Base-by-base conservation (phyloP, 1,284 basidiomycete genomes). In the Microbotryomycetes sp. region DNA sequence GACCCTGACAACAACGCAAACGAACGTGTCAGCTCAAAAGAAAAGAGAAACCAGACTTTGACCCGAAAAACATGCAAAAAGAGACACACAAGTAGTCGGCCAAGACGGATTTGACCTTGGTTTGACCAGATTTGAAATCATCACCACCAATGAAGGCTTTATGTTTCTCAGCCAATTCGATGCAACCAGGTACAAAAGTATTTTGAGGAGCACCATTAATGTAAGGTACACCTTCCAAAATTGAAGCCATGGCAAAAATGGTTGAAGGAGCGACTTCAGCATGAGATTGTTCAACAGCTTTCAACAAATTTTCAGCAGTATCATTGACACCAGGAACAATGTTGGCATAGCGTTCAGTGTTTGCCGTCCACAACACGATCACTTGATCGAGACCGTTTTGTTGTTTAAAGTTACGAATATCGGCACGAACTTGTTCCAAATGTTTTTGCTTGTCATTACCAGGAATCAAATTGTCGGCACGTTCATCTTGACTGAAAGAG, bases 201-300 rank as follows among this genome's bases (percentile, higher is more conserved):
- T 98, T 98, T 82, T 98, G 94, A 23, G 94, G 94, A 26, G 93
- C 92, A 58, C 94, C 94, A 74, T 97, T 98, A 77, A 98, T 85
- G 82, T 94, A 97, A 30, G 94, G 92, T 71, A 86, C 86, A 64
- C 88, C 88, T 79, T 97, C 94, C 69, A 97, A 87, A 76, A 98
- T 97, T 32, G 92, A 84, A 5, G 93, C 94, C 65, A 97, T 87
- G 32, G 93, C 94, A 74, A 97, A 98, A 72, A 97, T 77, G 61
- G 92, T 94, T 60, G 91, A 96, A 6, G 96, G 94, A 15, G 93
- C 92, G 22, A 97, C 87, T 77, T 98, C 94, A 19, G 83, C 80
- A 80, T 97, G 93, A 47, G 89, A 92, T 26, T 77, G 67, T 77
- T 88, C 84, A 80, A 98, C 90, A 6, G 92, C 80, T 54, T 81